Evolutionary conservation across 768 basidiomycete genomes (phyloP).

Genomic region (Mrakia hoshinonis): DNA sequence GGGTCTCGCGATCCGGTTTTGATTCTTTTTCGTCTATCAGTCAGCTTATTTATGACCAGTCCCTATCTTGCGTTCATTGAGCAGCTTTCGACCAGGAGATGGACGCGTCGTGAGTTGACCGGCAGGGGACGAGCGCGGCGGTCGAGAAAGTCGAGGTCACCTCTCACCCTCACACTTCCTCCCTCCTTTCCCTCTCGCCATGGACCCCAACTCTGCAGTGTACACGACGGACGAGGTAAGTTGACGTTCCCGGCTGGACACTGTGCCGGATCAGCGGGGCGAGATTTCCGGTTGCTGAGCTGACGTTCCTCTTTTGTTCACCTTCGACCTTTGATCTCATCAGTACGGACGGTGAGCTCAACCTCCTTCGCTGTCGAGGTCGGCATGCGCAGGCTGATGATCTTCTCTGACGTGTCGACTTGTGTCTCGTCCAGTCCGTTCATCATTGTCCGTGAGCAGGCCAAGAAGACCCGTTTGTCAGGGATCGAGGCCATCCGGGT

Average conservation of each 20-base stretch:
- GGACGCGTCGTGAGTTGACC: too few relatives aligned
- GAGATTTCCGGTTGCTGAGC: not conserved
- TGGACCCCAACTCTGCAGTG: constrained; percentile 41
- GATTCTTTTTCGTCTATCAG: too few relatives aligned
- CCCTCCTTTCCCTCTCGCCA: not conserved
- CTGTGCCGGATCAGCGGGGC: not conserved
- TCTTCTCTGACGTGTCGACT: too few relatives aligned
- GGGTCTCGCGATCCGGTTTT: too few relatives aligned
- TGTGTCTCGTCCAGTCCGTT: constrained; percentile 58
- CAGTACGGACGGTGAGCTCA: constrained; percentile 29
- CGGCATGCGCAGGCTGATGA: constrained; percentile 14
- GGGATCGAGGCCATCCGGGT: constrained; percentile 95
- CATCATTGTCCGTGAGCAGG: constrained; percentile 91
- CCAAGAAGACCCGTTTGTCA: constrained; percentile 81
- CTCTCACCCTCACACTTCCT: constrained; percentile 1
- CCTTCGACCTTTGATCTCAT: not conserved
- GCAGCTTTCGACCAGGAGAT: too few relatives aligned
- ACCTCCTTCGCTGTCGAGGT: not conserved
- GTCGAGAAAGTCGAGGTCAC: not conserved
- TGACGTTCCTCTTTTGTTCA: constrained; percentile 2
- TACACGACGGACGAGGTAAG: constrained; percentile 42
- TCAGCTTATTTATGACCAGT: too few relatives aligned
- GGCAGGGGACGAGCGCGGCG: too few relatives aligned
- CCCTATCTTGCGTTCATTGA: too few relatives aligned
- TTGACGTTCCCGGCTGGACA: not conserved